Percentiles rank a stretch among this genome's conserved stretches.
Evolutionary conservation across 352 stramenopile genomes (phyloP).

Genomic region (Elongisporangium prolatum): DNA sequence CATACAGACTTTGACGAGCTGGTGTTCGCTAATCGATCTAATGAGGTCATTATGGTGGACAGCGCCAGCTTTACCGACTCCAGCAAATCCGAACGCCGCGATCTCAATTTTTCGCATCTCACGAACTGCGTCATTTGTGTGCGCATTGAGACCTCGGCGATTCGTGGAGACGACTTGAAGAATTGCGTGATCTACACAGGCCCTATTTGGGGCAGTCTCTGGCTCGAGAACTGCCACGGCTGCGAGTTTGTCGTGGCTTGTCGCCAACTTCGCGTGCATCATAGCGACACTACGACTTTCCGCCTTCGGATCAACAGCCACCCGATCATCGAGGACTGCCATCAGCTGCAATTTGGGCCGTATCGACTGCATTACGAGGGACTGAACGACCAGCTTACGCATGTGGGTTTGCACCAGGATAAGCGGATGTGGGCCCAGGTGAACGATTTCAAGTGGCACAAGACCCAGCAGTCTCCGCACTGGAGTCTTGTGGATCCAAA

Average conservation of each 20-base stretch:
- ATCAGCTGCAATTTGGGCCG: conserved; percentile 73
- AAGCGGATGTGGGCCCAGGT: conserved; percentile 81
- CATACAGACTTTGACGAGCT: conserved; percentile 41
- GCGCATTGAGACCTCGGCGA: conserved; percentile 61
- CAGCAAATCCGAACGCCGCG: conserved; percentile 27
- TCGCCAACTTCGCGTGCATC: conserved; percentile 84
- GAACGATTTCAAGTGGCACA: conserved; percentile 92
- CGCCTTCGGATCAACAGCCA: conserved; percentile 80
- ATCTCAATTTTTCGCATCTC: conserved; percentile 70
- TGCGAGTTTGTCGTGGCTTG: conserved; percentile 83
- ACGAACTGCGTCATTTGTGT: conserved; percentile 71
- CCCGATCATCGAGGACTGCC: conserved; percentile 90
- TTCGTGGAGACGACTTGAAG: conserved; percentile 62
- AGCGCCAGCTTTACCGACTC: conserved; percentile 34
- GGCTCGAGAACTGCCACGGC: conserved; percentile 72
- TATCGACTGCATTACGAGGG: conserved; percentile 65
- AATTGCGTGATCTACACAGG: conserved; percentile 73
- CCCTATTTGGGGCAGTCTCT: conserved; percentile 79
- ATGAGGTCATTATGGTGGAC: conserved; percentile 72
- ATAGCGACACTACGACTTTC: conserved; percentile 62
- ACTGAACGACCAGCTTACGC: conserved; percentile 56
- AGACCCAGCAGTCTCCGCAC: conserved; percentile 81
- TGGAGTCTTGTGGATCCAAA: conserved; percentile 68
- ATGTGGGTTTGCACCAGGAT: conserved; percentile 42
- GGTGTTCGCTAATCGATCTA: conserved; percentile 43